Evolutionary conservation across 2,329 filamentous ascomycete species (phyloP), one percentile per base, ranked within the genome.

Genomic region (Botryotinia narcissicola): DNA sequence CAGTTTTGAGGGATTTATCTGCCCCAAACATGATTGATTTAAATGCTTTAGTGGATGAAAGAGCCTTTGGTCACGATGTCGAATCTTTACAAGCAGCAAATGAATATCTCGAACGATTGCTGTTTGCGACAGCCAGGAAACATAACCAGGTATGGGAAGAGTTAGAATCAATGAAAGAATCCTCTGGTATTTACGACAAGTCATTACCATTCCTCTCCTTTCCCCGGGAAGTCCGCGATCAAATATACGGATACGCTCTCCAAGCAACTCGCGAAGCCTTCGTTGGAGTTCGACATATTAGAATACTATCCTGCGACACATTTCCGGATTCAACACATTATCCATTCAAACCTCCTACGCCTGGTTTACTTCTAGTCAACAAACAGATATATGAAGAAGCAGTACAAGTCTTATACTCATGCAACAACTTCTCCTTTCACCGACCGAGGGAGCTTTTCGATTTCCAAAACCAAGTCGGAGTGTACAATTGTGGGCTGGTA

Each of bases 151-250:
- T 71, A 37, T 71, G 59, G 57, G 57, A 40, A 54, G 70, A 71
- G 25, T 14, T 71, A 54, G 70, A 71, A 71, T 62, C 10, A 4
- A 29, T 71, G 57, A 71, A 71, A 20, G 35, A 46, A 7, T 42
- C 70, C 2, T 62, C 70, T 22, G 70, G 70, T 5, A 48, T 71
- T 12, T 64, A 71, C 57, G 59, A 71, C 44, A 78, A 77, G 73
- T 60, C 74, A 42, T 68, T 68, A 42, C 64, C 70, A 29, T 79
- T 80, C 61, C 77, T 80, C 22, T 72, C 74, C 22, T 76, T 80
- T 37, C 79, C 79, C 7, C 73, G 79, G 71, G 79, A 80, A 69
- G 77, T 80, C 29, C 75, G 79, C 32, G 79, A 80, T 69, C 78
- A 78, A 44, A 79, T 80, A 40, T 80, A 80, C 51, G 75, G 73